Percentiles rank a stretch among this genome's conserved stretches.
Conservation (phyloP, 805 yeast genomes). For the Saccharomyces cerevisiae region DNA sequence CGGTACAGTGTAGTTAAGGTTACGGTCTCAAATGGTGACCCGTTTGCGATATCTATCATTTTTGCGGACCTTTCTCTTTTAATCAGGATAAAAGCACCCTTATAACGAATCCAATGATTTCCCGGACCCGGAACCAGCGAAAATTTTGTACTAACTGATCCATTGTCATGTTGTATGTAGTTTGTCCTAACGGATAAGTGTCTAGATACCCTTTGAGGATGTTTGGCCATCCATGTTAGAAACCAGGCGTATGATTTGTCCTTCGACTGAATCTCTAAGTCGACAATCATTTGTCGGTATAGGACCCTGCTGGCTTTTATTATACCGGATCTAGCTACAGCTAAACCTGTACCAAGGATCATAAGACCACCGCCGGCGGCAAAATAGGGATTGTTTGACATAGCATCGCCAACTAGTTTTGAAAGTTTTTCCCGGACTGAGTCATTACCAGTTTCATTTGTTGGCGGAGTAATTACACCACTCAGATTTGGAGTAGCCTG, state of each 20-base stretch:
- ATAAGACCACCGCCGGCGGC: constrained; percentile 98
- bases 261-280: constrained; percentile 84
- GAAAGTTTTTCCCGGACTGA: constrained; percentile 27
- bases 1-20: constrained; percentile 82
- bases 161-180: constrained; percentile 84
- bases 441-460: constrained; percentile 7
- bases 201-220: constrained; percentile 66
- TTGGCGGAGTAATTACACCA: neutral
- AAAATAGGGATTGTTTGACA: constrained; percentile 81
- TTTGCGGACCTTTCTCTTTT: constrained; percentile 87
- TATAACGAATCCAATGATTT: constrained; percentile 75
- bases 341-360: constrained; percentile 86
- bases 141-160: constrained; percentile 79
- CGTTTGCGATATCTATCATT: constrained; percentile 78
- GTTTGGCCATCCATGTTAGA: constrained; percentile 87
- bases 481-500: neutral
- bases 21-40: constrained; percentile 95
- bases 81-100: constrained; percentile 81
- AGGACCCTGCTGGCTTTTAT: constrained; percentile 55
- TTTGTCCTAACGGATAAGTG: constrained; percentile 87
- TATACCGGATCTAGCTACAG: constrained; percentile 64
- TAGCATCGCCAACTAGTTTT: constrained; percentile 42
- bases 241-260: constrained; percentile 95
- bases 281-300: constrained; percentile 79
- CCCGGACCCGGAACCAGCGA: constrained; percentile 97